A percentile compares a stretch with the other conserved stretches of the same genome.
Conservation (phyloP, 2,329 filamentous ascomycete genomes). For the Purpureocillium takamizusanense region DNA sequence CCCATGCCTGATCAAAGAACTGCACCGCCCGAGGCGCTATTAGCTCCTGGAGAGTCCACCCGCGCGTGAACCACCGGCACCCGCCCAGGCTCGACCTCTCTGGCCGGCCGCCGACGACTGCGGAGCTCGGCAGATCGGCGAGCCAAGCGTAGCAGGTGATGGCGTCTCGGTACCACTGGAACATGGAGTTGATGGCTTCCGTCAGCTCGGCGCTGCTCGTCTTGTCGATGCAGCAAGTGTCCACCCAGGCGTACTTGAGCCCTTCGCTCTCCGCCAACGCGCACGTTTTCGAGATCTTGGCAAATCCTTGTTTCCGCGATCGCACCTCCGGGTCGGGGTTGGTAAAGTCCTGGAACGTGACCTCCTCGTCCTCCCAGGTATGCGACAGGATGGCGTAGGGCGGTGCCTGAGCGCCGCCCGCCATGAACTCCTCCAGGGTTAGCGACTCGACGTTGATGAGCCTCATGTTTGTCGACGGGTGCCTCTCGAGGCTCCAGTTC, state of each 20-base stretch:
- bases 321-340: background rate
- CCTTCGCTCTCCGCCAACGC: constrained; percentile 6
- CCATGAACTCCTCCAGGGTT: constrained; percentile 11
- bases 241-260: constrained; percentile 16
- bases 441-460: constrained; percentile 14
- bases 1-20: constrained; percentile 17
- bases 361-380: constrained; percentile 21
- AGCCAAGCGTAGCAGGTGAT: constrained; percentile 15
- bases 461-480: constrained; percentile 8
- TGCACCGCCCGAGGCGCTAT: constrained; percentile 15
- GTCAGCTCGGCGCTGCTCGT: constrained; percentile 17
- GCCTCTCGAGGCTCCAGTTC: too few relatives aligned
- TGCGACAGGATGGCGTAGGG: constrained; percentile 26
- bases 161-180: constrained; percentile 14
- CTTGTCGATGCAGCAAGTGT: constrained; percentile 19
- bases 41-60: constrained; percentile 19
- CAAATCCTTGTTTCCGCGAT: constrained; percentile 11
- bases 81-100: background rate
- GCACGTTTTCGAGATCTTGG: constrained; percentile 13
- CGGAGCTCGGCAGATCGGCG: constrained; percentile 8
- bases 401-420: constrained; percentile 4
- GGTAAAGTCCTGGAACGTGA: constrained; percentile 14
- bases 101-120: background rate
- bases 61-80: constrained; percentile 12
- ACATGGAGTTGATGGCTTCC: constrained; percentile 20